Evolutionary conservation across 2,329 filamentous ascomycete genomes (phyloP).

Genomic region (Hymenoscyphus fraxineus): DNA sequence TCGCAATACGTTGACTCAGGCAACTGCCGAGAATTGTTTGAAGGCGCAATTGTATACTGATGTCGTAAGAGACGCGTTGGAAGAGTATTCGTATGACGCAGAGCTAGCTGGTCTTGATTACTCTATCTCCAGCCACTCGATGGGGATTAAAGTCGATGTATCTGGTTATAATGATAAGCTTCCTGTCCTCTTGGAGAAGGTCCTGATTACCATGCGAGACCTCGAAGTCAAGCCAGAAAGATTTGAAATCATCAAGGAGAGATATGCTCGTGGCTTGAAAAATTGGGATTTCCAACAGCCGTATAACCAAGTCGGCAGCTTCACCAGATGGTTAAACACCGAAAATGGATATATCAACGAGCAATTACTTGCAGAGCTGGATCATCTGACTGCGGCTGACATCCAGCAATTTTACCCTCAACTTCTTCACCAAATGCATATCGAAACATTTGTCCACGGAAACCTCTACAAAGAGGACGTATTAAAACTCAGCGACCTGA

Average conservation of each 20-base stretch:
- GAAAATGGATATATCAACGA: constrained; percentile 77
- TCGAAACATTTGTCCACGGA: constrained; percentile 85
- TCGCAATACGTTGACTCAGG: constrained; percentile 72
- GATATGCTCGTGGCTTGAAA: constrained; percentile 68
- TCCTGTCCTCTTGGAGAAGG: constrained; percentile 82
- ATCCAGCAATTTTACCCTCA: constrained; percentile 76
- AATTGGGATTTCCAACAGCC: constrained; percentile 89
- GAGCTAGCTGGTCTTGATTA: constrained; percentile 89
- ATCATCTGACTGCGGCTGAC: constrained; percentile 68
- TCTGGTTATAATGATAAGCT: constrained; percentile 97
- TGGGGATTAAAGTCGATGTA: constrained; percentile 74
- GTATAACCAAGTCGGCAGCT: constrained; percentile 83
- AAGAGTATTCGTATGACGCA: constrained; percentile 93
- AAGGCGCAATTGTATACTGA: constrained; percentile 79
- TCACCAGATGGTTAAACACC: constrained; percentile 72
- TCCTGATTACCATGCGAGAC: constrained; percentile 78
- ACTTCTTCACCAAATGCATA: constrained; percentile 75
- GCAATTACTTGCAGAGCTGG: constrained; percentile 73
- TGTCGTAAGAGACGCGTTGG: constrained; percentile 80
- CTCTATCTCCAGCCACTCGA: constrained; percentile 65
- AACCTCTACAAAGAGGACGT: constrained; percentile 95
- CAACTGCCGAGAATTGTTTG: constrained; percentile 73
- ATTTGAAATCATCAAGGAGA: constrained; percentile 89
- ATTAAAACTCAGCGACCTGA: constrained; percentile 75
- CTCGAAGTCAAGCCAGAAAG: constrained; percentile 80